Percentiles rank a stretch among this genome's conserved stretches.
Evolutionary conservation across 2,329 filamentous ascomycete species (phyloP).

Genomic region (Colletotrichum cereale): DNA sequence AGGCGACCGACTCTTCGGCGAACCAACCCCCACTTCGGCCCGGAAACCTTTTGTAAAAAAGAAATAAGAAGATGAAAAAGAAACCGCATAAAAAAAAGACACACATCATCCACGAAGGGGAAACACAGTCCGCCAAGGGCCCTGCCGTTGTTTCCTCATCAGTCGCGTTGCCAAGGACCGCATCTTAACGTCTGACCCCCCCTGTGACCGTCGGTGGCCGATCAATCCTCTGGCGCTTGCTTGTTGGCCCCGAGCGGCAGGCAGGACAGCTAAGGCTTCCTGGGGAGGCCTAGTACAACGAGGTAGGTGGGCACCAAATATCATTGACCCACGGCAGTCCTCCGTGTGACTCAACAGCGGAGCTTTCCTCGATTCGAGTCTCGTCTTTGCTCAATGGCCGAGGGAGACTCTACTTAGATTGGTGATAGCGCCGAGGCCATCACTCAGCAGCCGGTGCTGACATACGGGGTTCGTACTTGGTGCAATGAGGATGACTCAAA

Average conservation of each 20-base stretch:
- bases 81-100: not conserved
- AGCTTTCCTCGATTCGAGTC: not conserved
- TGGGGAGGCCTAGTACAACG: not conserved
- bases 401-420: not conserved
- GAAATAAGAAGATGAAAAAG: not conserved
- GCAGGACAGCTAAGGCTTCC: not conserved
- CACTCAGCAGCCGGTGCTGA: not conserved
- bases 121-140: too few relatives aligned
- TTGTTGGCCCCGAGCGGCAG: not conserved
- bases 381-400: not conserved
- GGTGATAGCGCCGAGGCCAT: not conserved
- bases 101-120: not conserved
- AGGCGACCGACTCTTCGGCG: not conserved
- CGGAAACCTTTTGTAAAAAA: constrained; percentile 6
- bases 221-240: not conserved
- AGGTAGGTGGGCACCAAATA: not conserved
- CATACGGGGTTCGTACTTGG: not conserved
- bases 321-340: not conserved
- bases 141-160: not conserved
- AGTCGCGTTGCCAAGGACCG: not conserved
- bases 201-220: not conserved
- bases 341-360: constrained; percentile 1
- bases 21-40: not conserved
- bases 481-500: not conserved
- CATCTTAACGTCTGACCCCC: not conserved